These are phyloP conservation scores for Thermothielavioides terrestris DNA, from an alignment of 495 filamentous ascomycete genomes.

Conservation along the genomic window DNA sequence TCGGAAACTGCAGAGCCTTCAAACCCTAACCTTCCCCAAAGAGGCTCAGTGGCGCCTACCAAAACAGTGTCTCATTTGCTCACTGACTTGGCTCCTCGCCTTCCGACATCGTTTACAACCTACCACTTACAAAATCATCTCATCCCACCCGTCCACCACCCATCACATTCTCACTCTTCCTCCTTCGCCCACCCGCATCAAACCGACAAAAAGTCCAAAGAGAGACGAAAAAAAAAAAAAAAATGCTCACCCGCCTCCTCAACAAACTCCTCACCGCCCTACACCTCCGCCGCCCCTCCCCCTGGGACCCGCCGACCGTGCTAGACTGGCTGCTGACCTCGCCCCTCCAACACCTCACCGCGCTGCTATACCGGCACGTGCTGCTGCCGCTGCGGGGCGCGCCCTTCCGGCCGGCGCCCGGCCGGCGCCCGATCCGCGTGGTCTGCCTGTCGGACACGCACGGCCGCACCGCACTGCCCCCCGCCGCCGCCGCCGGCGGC, in stretches of 20 bases:
- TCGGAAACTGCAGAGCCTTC: too few relatives aligned
- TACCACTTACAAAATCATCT: too few relatives aligned
- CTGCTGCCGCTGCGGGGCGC: constrained; percentile 51
- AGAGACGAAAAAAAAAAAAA: not conserved
- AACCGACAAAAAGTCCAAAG: too few relatives aligned
- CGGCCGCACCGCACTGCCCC: constrained; percentile 42
- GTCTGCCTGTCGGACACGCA: constrained; percentile 93
- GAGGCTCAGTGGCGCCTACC: too few relatives aligned
- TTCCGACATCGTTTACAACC: too few relatives aligned
- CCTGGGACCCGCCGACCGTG: constrained; percentile 44
- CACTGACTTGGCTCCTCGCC: too few relatives aligned
- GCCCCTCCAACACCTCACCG: constrained; percentile 41
- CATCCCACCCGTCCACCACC: too few relatives aligned
- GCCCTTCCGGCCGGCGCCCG: constrained; percentile 45
- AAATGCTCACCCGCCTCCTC: not conserved
- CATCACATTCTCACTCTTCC: too few relatives aligned
- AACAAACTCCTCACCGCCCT: constrained; percentile 22
- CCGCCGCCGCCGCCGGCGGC: constrained; percentile 22
- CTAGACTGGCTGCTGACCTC: constrained; percentile 42
- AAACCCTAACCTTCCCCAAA: too few relatives aligned
- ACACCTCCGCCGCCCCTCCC: constrained; percentile 29
- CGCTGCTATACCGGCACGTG: constrained; percentile 50
- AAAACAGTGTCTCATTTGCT: too few relatives aligned
- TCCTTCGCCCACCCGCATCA: too few relatives aligned
- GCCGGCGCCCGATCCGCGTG: constrained; percentile 53